Conservation (phyloP, 2,329 filamentous ascomycete genomes). For the Talaromyces sp. region DNA sequence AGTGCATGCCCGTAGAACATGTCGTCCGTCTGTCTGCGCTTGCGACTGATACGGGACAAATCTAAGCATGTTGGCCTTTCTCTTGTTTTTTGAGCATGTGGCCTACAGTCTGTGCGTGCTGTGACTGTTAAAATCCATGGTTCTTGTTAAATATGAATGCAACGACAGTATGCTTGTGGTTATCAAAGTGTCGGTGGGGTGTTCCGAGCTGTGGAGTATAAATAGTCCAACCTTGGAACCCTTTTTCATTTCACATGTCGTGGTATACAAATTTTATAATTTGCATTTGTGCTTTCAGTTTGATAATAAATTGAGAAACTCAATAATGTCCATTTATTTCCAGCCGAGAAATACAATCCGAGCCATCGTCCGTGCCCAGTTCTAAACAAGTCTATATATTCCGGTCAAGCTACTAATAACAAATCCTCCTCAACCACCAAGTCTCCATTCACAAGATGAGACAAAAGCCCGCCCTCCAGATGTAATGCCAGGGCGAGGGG, state of each 20-base stretch:
- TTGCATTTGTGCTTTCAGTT: neutral
- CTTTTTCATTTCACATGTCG: no score
- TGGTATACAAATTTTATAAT: neutral
- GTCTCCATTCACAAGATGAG: neutral
- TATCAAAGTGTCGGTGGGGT: neutral
- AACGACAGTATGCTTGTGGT: neutral
- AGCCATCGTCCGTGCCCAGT: neutral
- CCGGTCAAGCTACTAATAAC: neutral
- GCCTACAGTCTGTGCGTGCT: neutral
- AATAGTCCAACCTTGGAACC: no score
- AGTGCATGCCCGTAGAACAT: slow-evolving; percentile 1
- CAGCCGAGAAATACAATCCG: neutral
- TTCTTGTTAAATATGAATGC: neutral
- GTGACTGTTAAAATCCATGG: neutral
- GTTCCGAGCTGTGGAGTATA: neutral
- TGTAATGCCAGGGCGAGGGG: slow-evolving; percentile 21
- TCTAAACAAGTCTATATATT: neutral
- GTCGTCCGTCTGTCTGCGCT: neutral
- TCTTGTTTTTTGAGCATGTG: neutral
- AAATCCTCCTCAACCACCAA: neutral
- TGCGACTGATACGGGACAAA: slow-evolving; percentile 1
- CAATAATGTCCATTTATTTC: neutral
- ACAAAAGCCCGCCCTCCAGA: slow-evolving; percentile 14
- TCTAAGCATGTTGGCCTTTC: neutral
- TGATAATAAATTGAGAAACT: neutral